Evolutionary conservation across 805 yeast species (phyloP).

Genomic region (Cyberlindnera mississippiensis): DNA sequence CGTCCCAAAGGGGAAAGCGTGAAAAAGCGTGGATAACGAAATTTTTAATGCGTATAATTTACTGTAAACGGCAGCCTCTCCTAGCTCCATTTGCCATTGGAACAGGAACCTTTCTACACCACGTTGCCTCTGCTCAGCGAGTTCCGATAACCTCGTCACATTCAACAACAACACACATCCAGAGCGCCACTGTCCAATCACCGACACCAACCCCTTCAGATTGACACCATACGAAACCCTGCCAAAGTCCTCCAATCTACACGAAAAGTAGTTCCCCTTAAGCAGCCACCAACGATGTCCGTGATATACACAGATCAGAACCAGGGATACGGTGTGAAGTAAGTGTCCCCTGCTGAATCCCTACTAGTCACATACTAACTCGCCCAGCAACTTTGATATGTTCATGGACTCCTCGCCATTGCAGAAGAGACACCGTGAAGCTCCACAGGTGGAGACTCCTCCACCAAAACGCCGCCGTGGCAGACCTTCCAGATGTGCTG

Average conservation of each 20-base stretch:
- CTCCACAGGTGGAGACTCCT: slow-evolving; percentile 12
- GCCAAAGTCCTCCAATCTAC: no score
- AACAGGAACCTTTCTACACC: not conserved
- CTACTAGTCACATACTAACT: not conserved
- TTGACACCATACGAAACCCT: no score
- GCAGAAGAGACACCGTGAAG: not conserved
- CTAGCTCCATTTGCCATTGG: no score
- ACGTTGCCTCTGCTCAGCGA: no score
- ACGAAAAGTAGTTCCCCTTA: no score
- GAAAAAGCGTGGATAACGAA: not conserved
- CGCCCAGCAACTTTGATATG: slow-evolving; percentile 4
- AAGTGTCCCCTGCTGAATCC: not conserved
- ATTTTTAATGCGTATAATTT: slow-evolving; percentile 13
- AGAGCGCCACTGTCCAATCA: no score
- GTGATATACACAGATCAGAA: not conserved
- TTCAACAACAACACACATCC: no score
- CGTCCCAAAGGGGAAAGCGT: no score
- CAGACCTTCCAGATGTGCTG: slow-evolving; percentile 24
- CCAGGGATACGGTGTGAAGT: not conserved
- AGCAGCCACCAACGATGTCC: no score
- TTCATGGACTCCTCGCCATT: not conserved
- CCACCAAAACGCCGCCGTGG: slow-evolving; percentile 30
- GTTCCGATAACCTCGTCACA: no score
- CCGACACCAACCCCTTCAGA: no score
- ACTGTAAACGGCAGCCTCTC: slow-evolving; percentile 8